phyloP scores from a whole-genome alignment of 2,329 filamentous ascomycete genomes.

The Graphiopsis chlorocephala region DNA sequence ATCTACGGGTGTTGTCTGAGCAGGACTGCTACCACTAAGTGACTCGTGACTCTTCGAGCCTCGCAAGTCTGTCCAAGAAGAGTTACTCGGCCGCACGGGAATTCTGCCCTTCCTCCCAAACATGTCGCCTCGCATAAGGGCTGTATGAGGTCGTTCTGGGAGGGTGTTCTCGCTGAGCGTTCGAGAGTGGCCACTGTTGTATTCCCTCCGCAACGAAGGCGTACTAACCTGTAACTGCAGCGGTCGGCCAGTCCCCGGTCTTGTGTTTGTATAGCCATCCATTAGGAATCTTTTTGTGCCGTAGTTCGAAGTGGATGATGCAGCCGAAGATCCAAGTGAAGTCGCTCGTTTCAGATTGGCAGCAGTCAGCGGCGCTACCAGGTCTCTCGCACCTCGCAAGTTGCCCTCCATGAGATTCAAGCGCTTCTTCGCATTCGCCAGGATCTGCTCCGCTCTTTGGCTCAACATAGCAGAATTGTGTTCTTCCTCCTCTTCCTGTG shows the following conservation, averaged over 20 bases:
- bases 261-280: conserved; percentile 23
- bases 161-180: conserved; percentile 62
- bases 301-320: not conserved
- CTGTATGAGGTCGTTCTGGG: conserved; percentile 33
- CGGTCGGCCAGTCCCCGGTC: conserved; percentile 19
- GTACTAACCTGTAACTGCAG: conserved; percentile 32
- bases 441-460: conserved; percentile 80
- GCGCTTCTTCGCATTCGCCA: conserved; percentile 87
- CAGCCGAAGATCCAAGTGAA: conserved; percentile 25
- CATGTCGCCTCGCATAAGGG: conserved; percentile 16
- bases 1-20: not conserved
- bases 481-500: conserved; percentile 46
- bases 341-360: conserved; percentile 39
- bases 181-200: conserved; percentile 53
- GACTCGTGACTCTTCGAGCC: conserved; percentile 10
- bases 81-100: conserved; percentile 20
- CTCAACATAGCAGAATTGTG: conserved; percentile 74
- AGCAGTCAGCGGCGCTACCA: conserved; percentile 36
- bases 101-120: conserved; percentile 20
- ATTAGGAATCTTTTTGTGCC: conserved; percentile 20
- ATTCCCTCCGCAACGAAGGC: conserved; percentile 30
- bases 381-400: conserved; percentile 67
- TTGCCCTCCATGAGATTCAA: conserved; percentile 94
- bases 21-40: not conserved
- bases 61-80: conserved; percentile 14